Conservation (phyloP, 2,329 filamentous ascomycete genomes). For the Fusarium stilboides region DNA sequence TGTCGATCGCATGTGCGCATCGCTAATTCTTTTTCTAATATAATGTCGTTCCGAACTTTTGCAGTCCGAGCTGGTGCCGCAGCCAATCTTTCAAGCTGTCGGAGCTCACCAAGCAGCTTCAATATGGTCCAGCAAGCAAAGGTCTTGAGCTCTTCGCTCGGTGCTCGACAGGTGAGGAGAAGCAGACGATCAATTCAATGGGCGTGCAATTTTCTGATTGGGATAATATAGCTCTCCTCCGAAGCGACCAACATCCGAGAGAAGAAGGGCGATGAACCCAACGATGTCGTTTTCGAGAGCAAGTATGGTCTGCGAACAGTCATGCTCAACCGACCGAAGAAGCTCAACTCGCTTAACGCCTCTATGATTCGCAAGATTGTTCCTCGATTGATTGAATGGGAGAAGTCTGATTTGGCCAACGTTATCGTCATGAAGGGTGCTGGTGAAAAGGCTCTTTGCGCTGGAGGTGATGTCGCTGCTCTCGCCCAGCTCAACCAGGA, state of each 20-base stretch:
- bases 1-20: constrained; percentile 55
- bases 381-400: constrained; percentile 91
- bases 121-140: constrained; percentile 88
- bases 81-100: constrained; percentile 61
- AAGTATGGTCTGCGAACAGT: constrained; percentile 92
- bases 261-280: constrained; percentile 78
- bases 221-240: constrained; percentile 53
- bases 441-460: constrained; percentile 88
- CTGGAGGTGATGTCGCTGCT: constrained; percentile 89
- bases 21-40: constrained; percentile 54
- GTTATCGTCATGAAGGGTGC: constrained; percentile 93
- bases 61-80: constrained; percentile 68
- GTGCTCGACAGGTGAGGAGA: constrained; percentile 51
- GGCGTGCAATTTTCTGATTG: constrained; percentile 19
- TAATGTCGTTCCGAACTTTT: constrained; percentile 72
- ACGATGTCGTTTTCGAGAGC: constrained; percentile 94
- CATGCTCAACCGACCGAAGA: constrained; percentile 92
- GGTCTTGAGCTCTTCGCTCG: constrained; percentile 73
- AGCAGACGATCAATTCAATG: neutral
- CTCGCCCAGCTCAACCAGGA: constrained; percentile 82
- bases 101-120: constrained; percentile 60
- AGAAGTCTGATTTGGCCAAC: constrained; percentile 94
- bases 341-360: constrained; percentile 91
- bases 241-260: constrained; percentile 64
- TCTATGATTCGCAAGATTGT: constrained; percentile 98